phyloP scores from a whole-genome alignment of 208 protist genomes.

The Trypanosoma conorhini region DNA sequence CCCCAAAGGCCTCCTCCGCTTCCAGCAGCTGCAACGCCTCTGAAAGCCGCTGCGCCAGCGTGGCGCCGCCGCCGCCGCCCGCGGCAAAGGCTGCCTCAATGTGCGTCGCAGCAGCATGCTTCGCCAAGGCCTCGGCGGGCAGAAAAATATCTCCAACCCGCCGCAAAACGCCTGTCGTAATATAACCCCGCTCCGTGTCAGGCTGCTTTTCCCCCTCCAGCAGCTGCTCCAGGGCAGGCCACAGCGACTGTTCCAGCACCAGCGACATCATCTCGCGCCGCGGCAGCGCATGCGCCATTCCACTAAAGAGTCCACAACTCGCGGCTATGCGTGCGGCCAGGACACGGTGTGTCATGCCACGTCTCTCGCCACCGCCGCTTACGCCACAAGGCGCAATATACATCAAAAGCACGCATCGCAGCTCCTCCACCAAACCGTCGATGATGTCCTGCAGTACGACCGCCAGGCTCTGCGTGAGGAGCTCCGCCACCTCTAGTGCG shows the following conservation, averaged over 20 bases:
- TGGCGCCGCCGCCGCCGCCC: background rate
- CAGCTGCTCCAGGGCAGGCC: constrained; percentile 15
- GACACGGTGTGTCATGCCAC: background rate
- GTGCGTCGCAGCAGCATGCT: background rate
- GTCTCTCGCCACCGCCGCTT: background rate
- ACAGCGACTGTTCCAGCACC: constrained; percentile 19
- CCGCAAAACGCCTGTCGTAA: background rate
- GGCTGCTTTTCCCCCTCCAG: constrained; percentile 8
- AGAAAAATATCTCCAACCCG: background rate
- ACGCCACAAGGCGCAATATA: background rate
- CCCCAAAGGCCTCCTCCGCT: constrained; percentile 10
- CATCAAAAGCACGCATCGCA: constrained; percentile 15
- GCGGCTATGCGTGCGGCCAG: constrained; percentile 7
- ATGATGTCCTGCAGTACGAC: constrained; percentile 24
- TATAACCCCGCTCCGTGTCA: background rate
- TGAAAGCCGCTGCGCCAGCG: constrained; percentile 9
- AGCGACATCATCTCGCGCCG: constrained; percentile 7
- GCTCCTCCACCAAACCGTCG: constrained; percentile 4
- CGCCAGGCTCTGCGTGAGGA: constrained; percentile 16
- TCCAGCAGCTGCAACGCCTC: constrained; percentile 18
- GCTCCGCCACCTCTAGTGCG: constrained; percentile 5
- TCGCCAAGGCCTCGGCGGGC: background rate
- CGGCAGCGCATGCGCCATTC: constrained; percentile 9
- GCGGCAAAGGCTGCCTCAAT: background rate
- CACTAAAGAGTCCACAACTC: constrained; percentile 3